Evolutionary conservation across 1,284 basidiomycete species (phyloP).

Genomic region (Retiboletus fuscus): DNA sequence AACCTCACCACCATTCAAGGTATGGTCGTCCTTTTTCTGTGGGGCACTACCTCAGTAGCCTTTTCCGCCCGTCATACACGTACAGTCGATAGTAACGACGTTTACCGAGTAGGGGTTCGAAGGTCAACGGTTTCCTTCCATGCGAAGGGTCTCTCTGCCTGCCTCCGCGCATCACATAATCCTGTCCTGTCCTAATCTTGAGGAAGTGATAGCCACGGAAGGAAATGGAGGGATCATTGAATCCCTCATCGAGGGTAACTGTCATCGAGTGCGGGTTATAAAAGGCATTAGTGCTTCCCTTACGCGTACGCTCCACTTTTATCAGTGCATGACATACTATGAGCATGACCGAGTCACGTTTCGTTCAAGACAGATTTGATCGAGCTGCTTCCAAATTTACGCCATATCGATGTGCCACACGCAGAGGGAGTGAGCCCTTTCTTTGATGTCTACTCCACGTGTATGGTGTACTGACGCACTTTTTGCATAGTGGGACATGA

Average conservation of each 20-base stretch:
- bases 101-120: slow-evolving; percentile 45
- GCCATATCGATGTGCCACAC: not conserved
- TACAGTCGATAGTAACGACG: slow-evolving; percentile 39
- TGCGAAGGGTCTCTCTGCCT: slow-evolving; percentile 46
- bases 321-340: slow-evolving; percentile 14
- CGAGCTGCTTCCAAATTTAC: slow-evolving; percentile 24
- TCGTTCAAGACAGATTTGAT: slow-evolving; percentile 16
- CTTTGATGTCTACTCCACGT: not conserved
- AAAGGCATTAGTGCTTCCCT: slow-evolving; percentile 17
- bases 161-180: slow-evolving; percentile 49
- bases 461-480: not conserved
- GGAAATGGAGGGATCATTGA: slow-evolving; percentile 24
- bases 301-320: slow-evolving; percentile 13
- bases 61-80: slow-evolving; percentile 17
- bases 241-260: slow-evolving; percentile 22
- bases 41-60: not conserved
- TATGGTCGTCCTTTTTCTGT: not conserved
- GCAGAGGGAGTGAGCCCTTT: not conserved
- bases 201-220: slow-evolving; percentile 40
- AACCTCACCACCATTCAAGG: slow-evolving; percentile 51
- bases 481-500: not conserved
- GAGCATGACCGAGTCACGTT: not conserved
- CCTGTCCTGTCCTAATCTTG: slow-evolving; percentile 47
- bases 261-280: slow-evolving; percentile 17
- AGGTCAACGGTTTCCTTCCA: slow-evolving; percentile 41